Conservation (phyloP, 257 asterid species). For the Linaria vulgaris region DNA sequence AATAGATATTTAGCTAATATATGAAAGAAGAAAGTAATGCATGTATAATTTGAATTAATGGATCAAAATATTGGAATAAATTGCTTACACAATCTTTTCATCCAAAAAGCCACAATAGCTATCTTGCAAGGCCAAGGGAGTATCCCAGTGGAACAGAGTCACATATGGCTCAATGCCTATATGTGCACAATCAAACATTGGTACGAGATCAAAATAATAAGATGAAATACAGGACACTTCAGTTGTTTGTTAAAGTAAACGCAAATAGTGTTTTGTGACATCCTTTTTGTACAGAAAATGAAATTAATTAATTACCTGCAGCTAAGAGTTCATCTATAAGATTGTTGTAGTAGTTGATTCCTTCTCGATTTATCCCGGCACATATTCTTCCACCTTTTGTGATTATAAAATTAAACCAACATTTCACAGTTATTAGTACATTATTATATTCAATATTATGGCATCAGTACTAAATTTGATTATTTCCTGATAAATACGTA, state of each 20-base stretch:
- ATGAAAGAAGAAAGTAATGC: too few relatives aligned
- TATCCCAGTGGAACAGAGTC: slow-evolving; percentile 19
- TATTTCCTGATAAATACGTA: too few relatives aligned
- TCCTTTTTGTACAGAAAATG: neutral
- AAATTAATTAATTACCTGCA: neutral
- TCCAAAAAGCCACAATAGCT: slow-evolving; percentile 9
- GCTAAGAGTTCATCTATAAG: neutral
- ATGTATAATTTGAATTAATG: too few relatives aligned
- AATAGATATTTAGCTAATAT: too few relatives aligned
- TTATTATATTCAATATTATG: too few relatives aligned
- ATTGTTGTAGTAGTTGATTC: slow-evolving; percentile 35
- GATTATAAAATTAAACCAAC: too few relatives aligned
- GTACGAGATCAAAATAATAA: neutral
- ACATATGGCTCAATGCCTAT: slow-evolving; percentile 2
- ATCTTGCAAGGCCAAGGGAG: neutral
- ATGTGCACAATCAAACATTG: neutral
- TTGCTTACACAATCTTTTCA: slow-evolving; percentile 7
- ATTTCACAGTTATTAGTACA: too few relatives aligned
- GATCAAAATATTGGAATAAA: too few relatives aligned
- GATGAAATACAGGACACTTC: neutral
- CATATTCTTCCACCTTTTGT: slow-evolving; percentile 37
- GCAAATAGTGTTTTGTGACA: too few relatives aligned
- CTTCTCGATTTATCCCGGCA: slow-evolving; percentile 37
- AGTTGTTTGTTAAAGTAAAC: too few relatives aligned
- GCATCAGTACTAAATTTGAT: too few relatives aligned